These are phyloP conservation scores for Fallopia convolvulus DNA, from an alignment of 148 eudicot genomes.

Conservation along the genomic window DNA sequence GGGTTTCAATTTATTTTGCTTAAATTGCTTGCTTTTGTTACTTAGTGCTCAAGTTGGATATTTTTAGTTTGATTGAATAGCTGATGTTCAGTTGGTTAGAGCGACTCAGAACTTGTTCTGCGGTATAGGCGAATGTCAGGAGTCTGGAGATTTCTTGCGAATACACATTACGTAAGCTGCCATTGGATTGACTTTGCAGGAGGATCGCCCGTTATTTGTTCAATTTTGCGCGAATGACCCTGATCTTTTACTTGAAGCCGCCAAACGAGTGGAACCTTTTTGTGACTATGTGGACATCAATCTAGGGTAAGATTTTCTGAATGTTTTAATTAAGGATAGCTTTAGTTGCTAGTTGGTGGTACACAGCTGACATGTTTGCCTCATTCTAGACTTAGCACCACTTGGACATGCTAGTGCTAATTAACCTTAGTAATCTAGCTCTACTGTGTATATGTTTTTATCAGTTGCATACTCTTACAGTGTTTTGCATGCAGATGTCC, in stretches of 20 bases:
- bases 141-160: background rate
- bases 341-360: background rate
- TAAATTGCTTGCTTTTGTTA: too few species aligned
- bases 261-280: conserved; percentile 63
- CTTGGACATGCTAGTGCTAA: too few species aligned
- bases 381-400: conserved; percentile 1
- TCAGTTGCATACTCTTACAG: background rate
- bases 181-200: conserved; percentile 37
- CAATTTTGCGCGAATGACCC: conserved; percentile 99
- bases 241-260: conserved; percentile 72
- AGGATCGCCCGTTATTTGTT: conserved; percentile 91
- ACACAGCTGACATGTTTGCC: background rate
- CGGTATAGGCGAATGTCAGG: background rate
- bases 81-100: background rate
- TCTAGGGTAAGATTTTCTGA: conserved; percentile 52
- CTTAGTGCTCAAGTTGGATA: too few species aligned
- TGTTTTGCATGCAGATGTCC: conserved; percentile 65
- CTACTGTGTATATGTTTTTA: background rate
- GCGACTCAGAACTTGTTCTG: background rate
- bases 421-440: too few species aligned
- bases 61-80: background rate
- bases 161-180: background rate
- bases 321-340: background rate
- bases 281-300: conserved; percentile 98
- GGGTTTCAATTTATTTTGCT: background rate